A percentile compares a stretch with the other conserved stretches of the same genome.
Evolutionary conservation across 495 filamentous ascomycete genomes (phyloP).

Genomic region (Parachaetomium inaequale): DNA sequence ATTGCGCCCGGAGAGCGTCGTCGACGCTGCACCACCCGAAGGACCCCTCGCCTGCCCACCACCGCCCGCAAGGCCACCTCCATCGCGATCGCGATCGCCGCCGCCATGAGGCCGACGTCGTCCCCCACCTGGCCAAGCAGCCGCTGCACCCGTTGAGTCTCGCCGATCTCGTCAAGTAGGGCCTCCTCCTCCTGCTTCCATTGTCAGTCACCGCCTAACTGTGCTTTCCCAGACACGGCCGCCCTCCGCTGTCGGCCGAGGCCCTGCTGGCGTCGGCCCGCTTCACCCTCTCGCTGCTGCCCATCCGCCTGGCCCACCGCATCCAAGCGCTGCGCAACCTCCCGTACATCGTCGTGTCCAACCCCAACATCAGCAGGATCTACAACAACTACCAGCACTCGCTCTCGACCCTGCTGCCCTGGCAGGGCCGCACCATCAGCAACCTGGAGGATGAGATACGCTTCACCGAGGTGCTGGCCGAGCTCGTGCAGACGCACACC

Average conservation of each 20-base stretch:
- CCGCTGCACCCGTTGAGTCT: constrained; percentile 78
- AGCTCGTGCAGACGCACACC: constrained; percentile 86
- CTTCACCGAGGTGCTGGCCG: constrained; percentile 88
- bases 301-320: constrained; percentile 88
- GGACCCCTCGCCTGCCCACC: constrained; percentile 9
- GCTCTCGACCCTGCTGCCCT: constrained; percentile 81
- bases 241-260: constrained; percentile 75
- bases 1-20: constrained; percentile 12
- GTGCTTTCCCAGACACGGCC: constrained; percentile 63
- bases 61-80: constrained; percentile 6
- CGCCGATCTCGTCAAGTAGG: constrained; percentile 81
- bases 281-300: constrained; percentile 88
- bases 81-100: constrained; percentile 9
- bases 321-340: constrained; percentile 89
- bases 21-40: constrained; percentile 19
- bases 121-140: constrained; percentile 71
- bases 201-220: background rate
- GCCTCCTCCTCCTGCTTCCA: background rate
- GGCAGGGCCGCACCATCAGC: constrained; percentile 69
- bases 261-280: constrained; percentile 85
- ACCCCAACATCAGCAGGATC: constrained; percentile 85
- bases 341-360: constrained; percentile 95
- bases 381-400: constrained; percentile 95
- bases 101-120: constrained; percentile 57
- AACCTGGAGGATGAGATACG: constrained; percentile 82